Percentiles rank a stretch among this genome's conserved stretches.
phyloP scores from a whole-genome alignment of 345 rosid genomes.

The Citrus maxima region DNA sequence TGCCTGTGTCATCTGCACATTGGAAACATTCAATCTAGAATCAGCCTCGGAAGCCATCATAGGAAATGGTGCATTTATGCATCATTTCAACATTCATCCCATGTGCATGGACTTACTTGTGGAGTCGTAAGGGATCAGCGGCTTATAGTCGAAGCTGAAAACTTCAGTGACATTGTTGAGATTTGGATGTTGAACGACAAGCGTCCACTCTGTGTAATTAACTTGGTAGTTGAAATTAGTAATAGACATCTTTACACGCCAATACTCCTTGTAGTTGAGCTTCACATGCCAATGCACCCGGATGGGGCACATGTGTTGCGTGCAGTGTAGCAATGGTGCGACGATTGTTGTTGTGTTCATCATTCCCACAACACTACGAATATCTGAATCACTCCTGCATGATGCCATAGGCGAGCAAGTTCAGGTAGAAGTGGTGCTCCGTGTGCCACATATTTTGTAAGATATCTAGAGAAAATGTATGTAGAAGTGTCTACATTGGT shows the following conservation, averaged over 20 bases:
- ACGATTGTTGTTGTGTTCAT: not conserved
- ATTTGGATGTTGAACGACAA: conserved; percentile 37
- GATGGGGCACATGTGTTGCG: conserved; percentile 28
- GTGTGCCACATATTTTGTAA: not conserved
- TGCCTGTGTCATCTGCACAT: conserved; percentile 39
- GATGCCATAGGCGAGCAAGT: not conserved
- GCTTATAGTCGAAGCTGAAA: conserved; percentile 25
- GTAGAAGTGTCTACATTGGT: not conserved
- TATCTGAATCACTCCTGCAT: conserved; percentile 17
- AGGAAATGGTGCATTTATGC: not conserved
- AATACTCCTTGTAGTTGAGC: conserved; percentile 32
- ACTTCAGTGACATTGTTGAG: conserved; percentile 25
- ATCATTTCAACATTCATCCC: not conserved
- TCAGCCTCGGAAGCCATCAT: not conserved
- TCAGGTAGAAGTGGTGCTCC: not conserved
- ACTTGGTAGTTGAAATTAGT: conserved; percentile 25
- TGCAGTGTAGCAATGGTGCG: conserved; percentile 18
- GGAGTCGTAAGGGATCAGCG: conserved; percentile 16
- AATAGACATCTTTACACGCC: conserved; percentile 33
- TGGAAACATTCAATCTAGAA: not conserved
- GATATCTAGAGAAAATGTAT: not conserved
- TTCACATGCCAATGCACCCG: conserved; percentile 36
- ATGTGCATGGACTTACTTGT: conserved; percentile 3
- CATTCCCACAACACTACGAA: conserved; percentile 8
- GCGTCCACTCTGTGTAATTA: conserved; percentile 36